Percentiles rank a stretch among this genome's conserved stretches.
Evolutionary conservation across 176 grass and related monocot species (phyloP).

Genomic region (Chloris gayana): DNA sequence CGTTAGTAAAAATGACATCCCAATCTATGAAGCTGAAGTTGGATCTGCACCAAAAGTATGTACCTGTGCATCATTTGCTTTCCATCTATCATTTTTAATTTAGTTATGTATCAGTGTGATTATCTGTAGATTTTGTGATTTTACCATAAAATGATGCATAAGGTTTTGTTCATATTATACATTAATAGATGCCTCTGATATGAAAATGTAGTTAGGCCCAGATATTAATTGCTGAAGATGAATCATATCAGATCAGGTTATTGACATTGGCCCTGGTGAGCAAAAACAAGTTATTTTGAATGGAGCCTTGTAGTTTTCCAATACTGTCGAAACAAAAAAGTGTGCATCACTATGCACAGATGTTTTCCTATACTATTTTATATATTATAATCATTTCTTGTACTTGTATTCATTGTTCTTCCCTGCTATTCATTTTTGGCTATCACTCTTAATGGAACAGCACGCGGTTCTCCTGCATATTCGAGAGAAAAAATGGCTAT

Average conservation of each 20-base stretch:
- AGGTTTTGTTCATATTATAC: constrained; percentile 15
- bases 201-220: neutral
- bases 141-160: neutral
- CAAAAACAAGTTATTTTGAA: neutral
- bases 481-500: too few species aligned
- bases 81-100: neutral
- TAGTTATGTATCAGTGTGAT: neutral
- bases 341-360: neutral
- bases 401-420: neutral
- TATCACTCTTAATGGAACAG: too few species aligned
- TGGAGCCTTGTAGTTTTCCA: neutral
- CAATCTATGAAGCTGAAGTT: constrained; percentile 83
- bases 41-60: constrained; percentile 64
- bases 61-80: neutral
- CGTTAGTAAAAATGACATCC: constrained; percentile 79
- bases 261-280: neutral
- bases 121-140: neutral
- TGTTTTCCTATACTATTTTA: neutral
- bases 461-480: too few species aligned
- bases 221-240: constrained; percentile 22
- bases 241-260: constrained; percentile 1
- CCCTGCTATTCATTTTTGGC: neutral
- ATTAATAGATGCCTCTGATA: neutral
- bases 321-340: neutral
- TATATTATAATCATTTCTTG: too few species aligned